Conservation (phyloP, 75 land plant species). For the Cupressus sempervirens region DNA sequence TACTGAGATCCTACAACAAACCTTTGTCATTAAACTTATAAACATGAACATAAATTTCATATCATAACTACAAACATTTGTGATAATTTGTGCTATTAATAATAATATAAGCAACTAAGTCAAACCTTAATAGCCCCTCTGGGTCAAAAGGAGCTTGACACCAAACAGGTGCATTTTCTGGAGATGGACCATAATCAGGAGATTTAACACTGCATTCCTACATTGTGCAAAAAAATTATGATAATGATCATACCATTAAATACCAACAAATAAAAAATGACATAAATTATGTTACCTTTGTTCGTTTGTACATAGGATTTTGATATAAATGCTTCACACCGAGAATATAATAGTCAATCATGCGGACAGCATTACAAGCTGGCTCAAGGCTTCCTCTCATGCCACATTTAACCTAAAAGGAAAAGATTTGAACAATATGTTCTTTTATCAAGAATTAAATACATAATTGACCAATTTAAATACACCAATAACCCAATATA, state of each 20-base stretch:
- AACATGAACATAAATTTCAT: background rate
- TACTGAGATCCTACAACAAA: background rate
- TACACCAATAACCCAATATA: background rate
- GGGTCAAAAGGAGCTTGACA: conserved; percentile 90
- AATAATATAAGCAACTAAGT: background rate
- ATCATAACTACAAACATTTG: background rate
- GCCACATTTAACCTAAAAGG: conserved; percentile 44
- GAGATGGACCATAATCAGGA: conserved; percentile 76
- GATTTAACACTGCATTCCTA: conserved; percentile 80
- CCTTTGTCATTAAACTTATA: background rate
- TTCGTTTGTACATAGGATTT: conserved; percentile 54
- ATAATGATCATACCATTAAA: background rate
- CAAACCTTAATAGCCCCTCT: conserved; percentile 78
- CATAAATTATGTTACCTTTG: conserved; percentile 35
- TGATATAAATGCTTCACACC: conserved; percentile 67
- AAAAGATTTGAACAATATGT: background rate
- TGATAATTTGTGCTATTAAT: background rate
- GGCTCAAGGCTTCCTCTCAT: conserved; percentile 48
- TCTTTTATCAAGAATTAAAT: background rate
- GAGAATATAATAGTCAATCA: conserved; percentile 43
- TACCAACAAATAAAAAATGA: background rate
- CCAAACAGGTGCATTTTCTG: conserved; percentile 68
- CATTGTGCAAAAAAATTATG: background rate
- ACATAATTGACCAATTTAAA: background rate
- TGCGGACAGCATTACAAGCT: conserved; percentile 59